Conservation (phyloP, 306 rosid genomes). For the Vachellia collinsii region DNA sequence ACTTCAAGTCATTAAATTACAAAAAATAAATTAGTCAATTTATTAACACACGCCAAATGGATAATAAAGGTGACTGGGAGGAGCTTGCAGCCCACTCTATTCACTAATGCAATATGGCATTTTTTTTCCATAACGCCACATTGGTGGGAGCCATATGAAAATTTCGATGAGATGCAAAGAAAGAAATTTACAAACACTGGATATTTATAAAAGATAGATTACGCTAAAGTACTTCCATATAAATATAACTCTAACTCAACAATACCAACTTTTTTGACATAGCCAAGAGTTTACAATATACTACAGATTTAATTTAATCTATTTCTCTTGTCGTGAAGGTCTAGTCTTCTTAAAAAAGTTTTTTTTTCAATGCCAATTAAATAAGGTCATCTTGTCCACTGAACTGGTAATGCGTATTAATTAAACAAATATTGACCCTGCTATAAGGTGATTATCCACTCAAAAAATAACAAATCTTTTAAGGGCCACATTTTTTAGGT, state of each 20-base stretch:
- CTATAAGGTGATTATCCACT: constrained; percentile 39
- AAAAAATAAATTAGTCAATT: not conserved
- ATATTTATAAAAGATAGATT: not conserved
- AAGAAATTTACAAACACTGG: not conserved
- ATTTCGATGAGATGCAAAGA: constrained; percentile 22
- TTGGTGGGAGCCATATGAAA: constrained; percentile 39
- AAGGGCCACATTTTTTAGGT: constrained; percentile 39
- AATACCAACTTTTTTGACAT: not conserved
- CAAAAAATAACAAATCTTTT: constrained; percentile 29
- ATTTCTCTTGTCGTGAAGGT: not conserved
- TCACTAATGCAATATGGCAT: constrained; percentile 32
- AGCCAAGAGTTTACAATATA: not conserved
- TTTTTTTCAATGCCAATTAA: constrained; percentile 16
- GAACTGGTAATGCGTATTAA: constrained; percentile 27
- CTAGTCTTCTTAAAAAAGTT: not conserved
- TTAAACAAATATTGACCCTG: constrained; percentile 28
- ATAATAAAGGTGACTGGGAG: constrained; percentile 12
- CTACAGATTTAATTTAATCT: not conserved
- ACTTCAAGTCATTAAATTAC: no score
- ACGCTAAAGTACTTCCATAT: not conserved
- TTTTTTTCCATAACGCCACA: constrained; percentile 39
- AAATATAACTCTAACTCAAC: not conserved
- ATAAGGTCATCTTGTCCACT: constrained; percentile 32
- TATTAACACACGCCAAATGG: constrained; percentile 21
- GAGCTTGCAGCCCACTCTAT: constrained; percentile 17